These are phyloP conservation scores for Plasmodium gonderi DNA, from an alignment of 169 alveolate genomes.

Conservation along the genomic window DNA sequence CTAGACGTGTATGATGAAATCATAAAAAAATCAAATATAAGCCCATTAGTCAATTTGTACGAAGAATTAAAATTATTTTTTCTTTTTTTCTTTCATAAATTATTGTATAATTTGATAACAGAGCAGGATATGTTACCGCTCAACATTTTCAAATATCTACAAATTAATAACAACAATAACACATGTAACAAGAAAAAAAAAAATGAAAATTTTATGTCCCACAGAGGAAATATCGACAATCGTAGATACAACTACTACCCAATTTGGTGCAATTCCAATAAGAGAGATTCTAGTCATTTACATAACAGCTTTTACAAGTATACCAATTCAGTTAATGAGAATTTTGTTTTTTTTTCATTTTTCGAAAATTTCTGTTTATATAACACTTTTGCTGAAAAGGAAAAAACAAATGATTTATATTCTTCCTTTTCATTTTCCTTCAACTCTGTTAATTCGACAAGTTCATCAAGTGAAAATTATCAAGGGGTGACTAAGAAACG, in stretches of 20 bases:
- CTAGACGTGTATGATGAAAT: slow-evolving; percentile 69
- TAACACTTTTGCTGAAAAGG: slow-evolving; percentile 30
- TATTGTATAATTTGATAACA: slow-evolving; percentile 63
- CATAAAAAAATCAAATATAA: slow-evolving; percentile 58
- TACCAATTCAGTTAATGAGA: slow-evolving; percentile 53
- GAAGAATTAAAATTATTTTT: slow-evolving; percentile 72
- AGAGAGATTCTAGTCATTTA: slow-evolving; percentile 12
- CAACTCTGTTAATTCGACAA: slow-evolving; percentile 27
- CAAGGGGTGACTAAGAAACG: background rate
- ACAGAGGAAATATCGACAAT: no score
- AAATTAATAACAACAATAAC: slow-evolving; percentile 51
- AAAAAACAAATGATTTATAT: slow-evolving; percentile 5
- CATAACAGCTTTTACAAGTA: slow-evolving; percentile 53
- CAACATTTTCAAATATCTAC: slow-evolving; percentile 69
- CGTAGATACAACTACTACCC: no score
- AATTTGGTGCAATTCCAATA: background rate
- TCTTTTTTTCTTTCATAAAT: slow-evolving; percentile 47
- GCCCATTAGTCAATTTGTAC: slow-evolving; percentile 26
- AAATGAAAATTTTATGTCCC: no score
- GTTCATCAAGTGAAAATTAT: background rate
- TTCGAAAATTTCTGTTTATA: slow-evolving; percentile 48
- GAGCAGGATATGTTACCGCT: slow-evolving; percentile 40
- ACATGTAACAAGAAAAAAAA: slow-evolving; percentile 37
- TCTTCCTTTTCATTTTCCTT: slow-evolving; percentile 57
- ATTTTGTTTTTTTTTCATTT: slow-evolving; percentile 41